Evolutionary conservation across 352 stramenopile genomes (phyloP).

Genomic region (Ophiocytium majus): DNA sequence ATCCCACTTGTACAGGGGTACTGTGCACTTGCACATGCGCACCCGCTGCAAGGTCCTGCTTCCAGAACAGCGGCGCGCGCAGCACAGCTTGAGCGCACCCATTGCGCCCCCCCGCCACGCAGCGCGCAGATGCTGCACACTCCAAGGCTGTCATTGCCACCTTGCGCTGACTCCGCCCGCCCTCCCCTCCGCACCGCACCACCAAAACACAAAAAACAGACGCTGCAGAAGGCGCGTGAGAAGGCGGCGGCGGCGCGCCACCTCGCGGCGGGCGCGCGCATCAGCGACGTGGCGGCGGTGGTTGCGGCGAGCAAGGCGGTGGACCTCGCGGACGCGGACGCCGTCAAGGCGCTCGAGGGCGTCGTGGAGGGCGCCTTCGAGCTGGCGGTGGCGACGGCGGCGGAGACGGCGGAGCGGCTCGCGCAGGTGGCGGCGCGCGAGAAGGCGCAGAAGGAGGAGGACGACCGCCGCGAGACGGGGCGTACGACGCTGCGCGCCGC

Average conservation of each 20-base stretch:
- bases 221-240: background rate
- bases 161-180: background rate
- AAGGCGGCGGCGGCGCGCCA: background rate
- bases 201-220: no score
- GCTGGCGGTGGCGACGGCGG: background rate
- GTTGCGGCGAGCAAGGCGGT: background rate
- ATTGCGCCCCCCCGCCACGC: no score
- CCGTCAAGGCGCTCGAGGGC: background rate
- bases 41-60: no score
- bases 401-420: background rate
- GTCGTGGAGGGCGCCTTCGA: background rate
- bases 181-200: no score
- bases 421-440: conserved; percentile 12
- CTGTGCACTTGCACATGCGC: no score
- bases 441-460: conserved; percentile 15
- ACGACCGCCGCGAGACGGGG: conserved; percentile 20
- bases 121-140: no score
- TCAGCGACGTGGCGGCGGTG: conserved; percentile 13
- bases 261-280: background rate
- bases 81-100: no score
- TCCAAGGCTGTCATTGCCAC: no score
- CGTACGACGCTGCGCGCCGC: background rate
- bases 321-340: background rate
- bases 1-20: no score
- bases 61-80: no score